Evolutionary conservation across 2,329 filamentous ascomycete genomes (phyloP).

Genomic region (Hypoxylon sp.): DNA sequence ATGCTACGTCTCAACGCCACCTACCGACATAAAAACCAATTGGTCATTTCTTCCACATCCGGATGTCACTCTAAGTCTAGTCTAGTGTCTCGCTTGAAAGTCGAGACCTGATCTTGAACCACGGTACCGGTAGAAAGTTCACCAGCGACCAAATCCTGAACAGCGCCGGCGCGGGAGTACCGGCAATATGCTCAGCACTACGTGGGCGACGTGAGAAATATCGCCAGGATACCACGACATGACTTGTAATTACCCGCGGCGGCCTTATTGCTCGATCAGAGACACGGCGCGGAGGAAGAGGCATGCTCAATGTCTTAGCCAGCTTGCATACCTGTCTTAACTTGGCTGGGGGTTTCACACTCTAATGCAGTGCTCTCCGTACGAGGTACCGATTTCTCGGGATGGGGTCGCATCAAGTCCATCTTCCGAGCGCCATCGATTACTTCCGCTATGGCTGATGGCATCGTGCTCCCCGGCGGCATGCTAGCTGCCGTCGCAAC

Average conservation of each 20-base stretch:
- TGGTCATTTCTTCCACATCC: constrained; percentile 25
- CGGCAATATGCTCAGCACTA: constrained; percentile 29
- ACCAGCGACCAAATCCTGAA: constrained; percentile 14
- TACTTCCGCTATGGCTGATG: constrained; percentile 29
- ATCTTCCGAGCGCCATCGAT: constrained; percentile 40
- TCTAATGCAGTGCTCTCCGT: constrained; percentile 38
- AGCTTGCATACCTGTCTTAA: constrained; percentile 15
- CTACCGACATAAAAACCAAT: constrained; percentile 24
- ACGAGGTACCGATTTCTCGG: constrained; percentile 47
- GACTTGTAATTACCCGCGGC: constrained; percentile 39
- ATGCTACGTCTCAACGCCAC: constrained; percentile 30
- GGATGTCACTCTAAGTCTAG: constrained; percentile 28
- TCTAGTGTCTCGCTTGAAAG: constrained; percentile 33
- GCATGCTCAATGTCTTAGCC: constrained; percentile 31
- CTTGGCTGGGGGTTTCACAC: constrained; percentile 22
- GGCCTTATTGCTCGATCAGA: constrained; percentile 23
- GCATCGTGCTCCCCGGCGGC: constrained; percentile 26
- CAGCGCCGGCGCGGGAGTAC: constrained; percentile 22
- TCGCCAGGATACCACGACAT: constrained; percentile 38
- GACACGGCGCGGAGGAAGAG: constrained; percentile 19
- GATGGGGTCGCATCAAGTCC: constrained; percentile 37
- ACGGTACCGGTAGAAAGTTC: constrained; percentile 34
- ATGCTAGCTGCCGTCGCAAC: constrained; percentile 37
- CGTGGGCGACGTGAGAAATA: constrained; percentile 31
- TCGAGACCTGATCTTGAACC: constrained; percentile 21